Evolutionary conservation across 257 asterid genomes (phyloP), one percentile per base, ranked within the genome.

Genomic region (Gynochthodes officinalis): DNA sequence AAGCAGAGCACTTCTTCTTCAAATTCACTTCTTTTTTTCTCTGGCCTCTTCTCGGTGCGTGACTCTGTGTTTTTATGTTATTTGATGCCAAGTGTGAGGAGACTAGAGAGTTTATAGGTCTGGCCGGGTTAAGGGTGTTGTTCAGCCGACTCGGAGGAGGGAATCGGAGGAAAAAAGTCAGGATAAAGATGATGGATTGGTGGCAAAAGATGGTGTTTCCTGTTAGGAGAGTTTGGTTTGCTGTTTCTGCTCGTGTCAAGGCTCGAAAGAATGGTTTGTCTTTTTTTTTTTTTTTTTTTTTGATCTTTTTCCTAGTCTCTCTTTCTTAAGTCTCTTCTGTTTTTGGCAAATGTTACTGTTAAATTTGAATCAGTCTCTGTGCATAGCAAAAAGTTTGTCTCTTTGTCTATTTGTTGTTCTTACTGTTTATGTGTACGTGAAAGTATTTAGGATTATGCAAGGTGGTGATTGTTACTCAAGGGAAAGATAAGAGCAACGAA

Each of bases 171-270:
- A 73, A 78, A 84, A 92, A 77, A 82, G 84, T 79, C 73, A 88
- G 73, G 86, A 77, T 71, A 32, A 82, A 82, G 86, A 85, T 83
- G 77, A 84, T 84, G 86, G 90, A 88, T 77, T 88, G 85, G 92
- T 88, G 89, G 94, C 89, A 83, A 43, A 92, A 86, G 73, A 84
- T 92, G 78, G 92, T 83, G 18, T 90, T 90, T 70, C 98, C 98
- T 32, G 90, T 92, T 50, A 77, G 94, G 52, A 84, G 89, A 75
- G 96, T 81, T 72, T 88, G 91, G 94, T 76, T 82, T 68, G 64
- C 89, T 58, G 86, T 90, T 62, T 86, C 98, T 16, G 76, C 85
- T 70, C 92, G 94, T 6, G 83, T 85, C 42, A 92, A 82, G 72
- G 83, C 88, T 75, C 90, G 84, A 1, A 90, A 88, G 70, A 86